Percentiles rank a stretch among this genome's conserved stretches.
Conservation (phyloP, 768 basidiomycete genomes). For the Sporobolomyces phaffii region DNA sequence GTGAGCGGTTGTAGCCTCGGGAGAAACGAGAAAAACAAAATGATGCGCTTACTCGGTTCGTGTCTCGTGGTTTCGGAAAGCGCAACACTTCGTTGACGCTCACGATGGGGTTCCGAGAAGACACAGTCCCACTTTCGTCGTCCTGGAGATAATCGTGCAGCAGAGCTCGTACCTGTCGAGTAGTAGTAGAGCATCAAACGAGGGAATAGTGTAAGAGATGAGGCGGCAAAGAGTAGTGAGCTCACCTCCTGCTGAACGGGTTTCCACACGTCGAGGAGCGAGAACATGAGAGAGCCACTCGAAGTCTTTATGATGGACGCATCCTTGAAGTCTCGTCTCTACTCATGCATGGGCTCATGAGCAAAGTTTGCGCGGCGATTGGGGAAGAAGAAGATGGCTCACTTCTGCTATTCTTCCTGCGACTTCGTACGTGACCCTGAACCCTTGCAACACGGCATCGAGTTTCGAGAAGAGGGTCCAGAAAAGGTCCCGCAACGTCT, state of each 20-base stretch:
- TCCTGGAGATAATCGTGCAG: slow-evolving; percentile 87
- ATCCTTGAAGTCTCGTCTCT: slow-evolving; percentile 90
- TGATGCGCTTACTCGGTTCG: slow-evolving; percentile 57
- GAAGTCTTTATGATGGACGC: slow-evolving; percentile 69
- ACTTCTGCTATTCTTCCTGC: slow-evolving; percentile 84
- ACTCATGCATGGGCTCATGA: neutral
- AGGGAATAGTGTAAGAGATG: no score
- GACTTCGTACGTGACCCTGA: slow-evolving; percentile 84
- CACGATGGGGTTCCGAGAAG: slow-evolving; percentile 78
- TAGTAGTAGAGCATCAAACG: slow-evolving; percentile 12
- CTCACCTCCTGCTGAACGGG: slow-evolving; percentile 82
- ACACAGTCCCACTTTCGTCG: slow-evolving; percentile 70
- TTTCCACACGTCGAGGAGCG: slow-evolving; percentile 78
- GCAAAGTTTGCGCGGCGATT: neutral
- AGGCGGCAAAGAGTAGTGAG: no score
- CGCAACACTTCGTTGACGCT: slow-evolving; percentile 91
- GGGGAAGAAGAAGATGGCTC: slow-evolving; percentile 46
- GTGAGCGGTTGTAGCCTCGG: no score
- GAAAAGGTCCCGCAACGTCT: slow-evolving; percentile 82
- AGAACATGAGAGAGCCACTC: slow-evolving; percentile 57
- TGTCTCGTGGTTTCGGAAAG: slow-evolving; percentile 76
- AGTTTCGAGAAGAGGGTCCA: slow-evolving; percentile 97
- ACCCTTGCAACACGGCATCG: slow-evolving; percentile 84
- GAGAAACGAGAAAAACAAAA: no score
- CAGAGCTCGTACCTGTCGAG: slow-evolving; percentile 65